Evolutionary conservation across 345 rosid species (phyloP).

Genomic region (Raphanus raphanistrum): DNA sequence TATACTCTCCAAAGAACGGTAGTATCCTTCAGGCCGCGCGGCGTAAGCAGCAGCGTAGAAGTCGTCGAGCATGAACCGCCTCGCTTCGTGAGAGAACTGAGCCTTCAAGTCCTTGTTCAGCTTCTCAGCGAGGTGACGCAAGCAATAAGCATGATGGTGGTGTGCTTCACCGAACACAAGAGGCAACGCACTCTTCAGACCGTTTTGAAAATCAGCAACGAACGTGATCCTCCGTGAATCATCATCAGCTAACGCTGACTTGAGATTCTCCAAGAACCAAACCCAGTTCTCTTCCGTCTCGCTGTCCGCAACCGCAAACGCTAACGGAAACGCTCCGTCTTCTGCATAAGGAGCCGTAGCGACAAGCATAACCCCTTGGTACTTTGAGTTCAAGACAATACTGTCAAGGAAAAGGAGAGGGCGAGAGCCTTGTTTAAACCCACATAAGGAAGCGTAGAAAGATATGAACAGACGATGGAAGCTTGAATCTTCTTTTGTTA

Average conservation of each 20-base stretch:
- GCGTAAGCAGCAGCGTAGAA: conserved; percentile 80
- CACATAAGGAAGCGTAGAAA: conserved; percentile 73
- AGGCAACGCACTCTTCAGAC: conserved; percentile 63
- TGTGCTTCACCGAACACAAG: conserved; percentile 57
- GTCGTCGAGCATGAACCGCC: conserved; percentile 72
- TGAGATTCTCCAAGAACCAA: conserved; percentile 79
- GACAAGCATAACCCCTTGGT: conserved; percentile 70
- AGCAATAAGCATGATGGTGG: conserved; percentile 66
- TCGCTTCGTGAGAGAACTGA: conserved; percentile 89
- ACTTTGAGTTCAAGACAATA: conserved; percentile 64
- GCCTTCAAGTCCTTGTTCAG: conserved; percentile 70
- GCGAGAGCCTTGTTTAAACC: conserved; percentile 87
- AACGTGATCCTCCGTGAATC: conserved; percentile 63
- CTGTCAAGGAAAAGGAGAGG: conserved; percentile 85
- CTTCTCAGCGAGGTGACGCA: conserved; percentile 77
- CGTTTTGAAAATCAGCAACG: conserved; percentile 74
- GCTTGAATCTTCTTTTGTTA: conserved; percentile 81
- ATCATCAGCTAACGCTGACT: conserved; percentile 49
- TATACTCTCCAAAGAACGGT: conserved; percentile 59
- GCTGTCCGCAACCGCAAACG: conserved; percentile 74
- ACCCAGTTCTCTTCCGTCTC: conserved; percentile 84
- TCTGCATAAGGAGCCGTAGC: conserved; percentile 77
- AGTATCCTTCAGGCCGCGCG: conserved; percentile 57
- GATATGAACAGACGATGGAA: conserved; percentile 84
- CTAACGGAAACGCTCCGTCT: conserved; percentile 79